Evolutionary conservation across 2,329 filamentous ascomycete species (phyloP).

Genomic region (Stemphylium lycopersici): DNA sequence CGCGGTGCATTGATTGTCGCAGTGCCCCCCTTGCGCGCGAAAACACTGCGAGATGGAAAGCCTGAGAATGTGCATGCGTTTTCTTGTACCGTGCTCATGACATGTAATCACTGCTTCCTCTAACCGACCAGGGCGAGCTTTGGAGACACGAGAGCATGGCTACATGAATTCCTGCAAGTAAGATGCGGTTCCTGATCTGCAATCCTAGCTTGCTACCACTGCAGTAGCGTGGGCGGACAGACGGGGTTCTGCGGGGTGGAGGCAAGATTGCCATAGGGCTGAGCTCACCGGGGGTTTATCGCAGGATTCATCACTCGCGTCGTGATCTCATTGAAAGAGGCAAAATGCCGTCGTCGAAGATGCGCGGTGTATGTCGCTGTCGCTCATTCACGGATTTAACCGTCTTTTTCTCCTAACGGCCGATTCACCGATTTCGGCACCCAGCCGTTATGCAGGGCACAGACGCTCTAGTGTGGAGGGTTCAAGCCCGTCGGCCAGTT

Average conservation of each 20-base stretch:
- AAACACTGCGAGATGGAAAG: too few relatives aligned
- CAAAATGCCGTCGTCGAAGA: neutral
- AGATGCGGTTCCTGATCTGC: slow-evolving; percentile 16
- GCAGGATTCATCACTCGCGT: neutral
- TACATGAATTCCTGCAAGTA: neutral
- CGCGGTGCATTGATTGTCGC: too few relatives aligned
- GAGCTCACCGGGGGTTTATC: neutral
- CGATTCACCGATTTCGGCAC: slow-evolving; percentile 13
- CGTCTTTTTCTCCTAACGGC: slow-evolving; percentile 4
- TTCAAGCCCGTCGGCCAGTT: slow-evolving; percentile 18
- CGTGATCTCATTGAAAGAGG: slow-evolving; percentile 9
- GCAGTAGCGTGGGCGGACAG: slow-evolving; percentile 13
- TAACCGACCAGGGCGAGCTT: too few relatives aligned
- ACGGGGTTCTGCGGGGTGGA: slow-evolving; percentile 4
- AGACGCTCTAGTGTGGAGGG: slow-evolving; percentile 6
- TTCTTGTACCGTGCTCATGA: too few relatives aligned
- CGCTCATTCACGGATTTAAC: slow-evolving; percentile 1
- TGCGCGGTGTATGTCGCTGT: neutral
- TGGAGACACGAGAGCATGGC: too few relatives aligned
- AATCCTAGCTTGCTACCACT: slow-evolving; percentile 2
- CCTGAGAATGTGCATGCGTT: too few relatives aligned
- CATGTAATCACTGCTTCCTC: too few relatives aligned
- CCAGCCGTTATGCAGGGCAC: slow-evolving; percentile 9
- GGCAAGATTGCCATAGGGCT: neutral
- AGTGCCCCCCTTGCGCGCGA: too few relatives aligned